Evolutionary conservation across 2,329 filamentous ascomycete species (phyloP).

Genomic region (Calonectria crousiana): DNA sequence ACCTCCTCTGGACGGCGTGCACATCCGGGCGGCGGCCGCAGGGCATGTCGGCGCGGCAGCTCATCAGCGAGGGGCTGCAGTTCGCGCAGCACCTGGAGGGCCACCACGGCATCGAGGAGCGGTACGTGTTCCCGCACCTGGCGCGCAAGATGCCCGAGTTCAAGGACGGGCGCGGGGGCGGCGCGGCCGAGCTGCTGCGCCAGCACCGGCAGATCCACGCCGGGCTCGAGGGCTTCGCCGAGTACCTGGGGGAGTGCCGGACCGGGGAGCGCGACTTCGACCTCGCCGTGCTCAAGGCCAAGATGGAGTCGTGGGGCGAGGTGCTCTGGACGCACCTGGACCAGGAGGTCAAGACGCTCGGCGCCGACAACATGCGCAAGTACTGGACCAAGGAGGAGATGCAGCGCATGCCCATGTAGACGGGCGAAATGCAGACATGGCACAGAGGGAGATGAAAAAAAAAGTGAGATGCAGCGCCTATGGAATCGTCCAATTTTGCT

Average conservation of each 20-base stretch:
- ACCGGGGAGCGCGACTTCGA: conserved; percentile 72
- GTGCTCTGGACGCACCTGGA: conserved; percentile 88
- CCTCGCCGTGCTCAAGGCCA: conserved; percentile 70
- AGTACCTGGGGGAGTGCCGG: conserved; percentile 73
- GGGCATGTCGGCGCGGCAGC: conserved; percentile 75
- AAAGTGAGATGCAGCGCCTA: background rate
- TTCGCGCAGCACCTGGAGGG: conserved; percentile 78
- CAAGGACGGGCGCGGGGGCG: conserved; percentile 47
- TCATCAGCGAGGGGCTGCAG: conserved; percentile 75
- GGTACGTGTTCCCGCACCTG: conserved; percentile 82
- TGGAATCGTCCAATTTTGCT: conserved; percentile 5
- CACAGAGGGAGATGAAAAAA: background rate
- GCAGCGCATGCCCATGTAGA: conserved; percentile 74
- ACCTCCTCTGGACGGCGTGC: conserved; percentile 75
- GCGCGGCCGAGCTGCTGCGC: conserved; percentile 69
- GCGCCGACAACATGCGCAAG: conserved; percentile 88
- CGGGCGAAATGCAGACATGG: background rate
- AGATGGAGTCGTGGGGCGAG: conserved; percentile 82
- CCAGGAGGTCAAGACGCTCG: conserved; percentile 82
- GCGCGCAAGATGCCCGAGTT: conserved; percentile 86
- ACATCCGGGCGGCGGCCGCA: conserved; percentile 68
- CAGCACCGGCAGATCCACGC: conserved; percentile 86
- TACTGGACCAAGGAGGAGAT: conserved; percentile 87
- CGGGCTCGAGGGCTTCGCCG: conserved; percentile 76
- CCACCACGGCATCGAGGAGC: conserved; percentile 89